These are phyloP conservation scores for Saitozyma podzolica DNA, from an alignment of 768 basidiomycete species.

Conservation along the genomic window DNA sequence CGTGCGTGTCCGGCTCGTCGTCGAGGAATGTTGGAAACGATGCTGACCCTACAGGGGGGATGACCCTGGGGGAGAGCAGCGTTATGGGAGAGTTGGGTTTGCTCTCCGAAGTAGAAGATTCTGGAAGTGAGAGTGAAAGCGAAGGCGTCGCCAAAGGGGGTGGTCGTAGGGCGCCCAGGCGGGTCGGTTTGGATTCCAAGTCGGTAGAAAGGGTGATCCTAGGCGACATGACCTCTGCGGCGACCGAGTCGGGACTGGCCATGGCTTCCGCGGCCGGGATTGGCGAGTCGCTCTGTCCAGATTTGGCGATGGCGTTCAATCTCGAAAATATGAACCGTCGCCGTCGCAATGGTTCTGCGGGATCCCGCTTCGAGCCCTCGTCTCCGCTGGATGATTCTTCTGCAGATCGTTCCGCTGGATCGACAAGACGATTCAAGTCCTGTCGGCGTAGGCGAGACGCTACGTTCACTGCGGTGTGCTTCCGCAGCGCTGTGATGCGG, in stretches of 20 bases:
- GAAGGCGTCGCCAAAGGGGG: neutral
- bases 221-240: conserved; percentile 7
- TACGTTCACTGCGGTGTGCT: no score
- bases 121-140: conserved; percentile 1
- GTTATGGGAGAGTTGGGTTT: conserved; percentile 14
- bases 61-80: conserved; percentile 13
- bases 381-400: no score
- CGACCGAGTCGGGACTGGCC: neutral
- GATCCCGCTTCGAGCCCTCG: no score
- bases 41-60: conserved; percentile 1
- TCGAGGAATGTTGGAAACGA: neutral
- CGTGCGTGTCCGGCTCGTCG: conserved; percentile 16
- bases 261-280: no score
- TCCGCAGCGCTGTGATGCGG: no score
- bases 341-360: no score
- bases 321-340: no score
- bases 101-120: neutral
- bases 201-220: conserved; percentile 12
- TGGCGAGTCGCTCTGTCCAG: no score
- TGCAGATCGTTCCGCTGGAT: no score
- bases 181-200: neutral
- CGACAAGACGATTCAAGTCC: no score
- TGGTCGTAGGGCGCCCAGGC: neutral
- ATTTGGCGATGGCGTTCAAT: no score
- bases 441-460: no score